Evolutionary conservation across 1,284 basidiomycete genomes (phyloP), one percentile per base, ranked within the genome.

Genomic region (Malassezia furfur): DNA sequence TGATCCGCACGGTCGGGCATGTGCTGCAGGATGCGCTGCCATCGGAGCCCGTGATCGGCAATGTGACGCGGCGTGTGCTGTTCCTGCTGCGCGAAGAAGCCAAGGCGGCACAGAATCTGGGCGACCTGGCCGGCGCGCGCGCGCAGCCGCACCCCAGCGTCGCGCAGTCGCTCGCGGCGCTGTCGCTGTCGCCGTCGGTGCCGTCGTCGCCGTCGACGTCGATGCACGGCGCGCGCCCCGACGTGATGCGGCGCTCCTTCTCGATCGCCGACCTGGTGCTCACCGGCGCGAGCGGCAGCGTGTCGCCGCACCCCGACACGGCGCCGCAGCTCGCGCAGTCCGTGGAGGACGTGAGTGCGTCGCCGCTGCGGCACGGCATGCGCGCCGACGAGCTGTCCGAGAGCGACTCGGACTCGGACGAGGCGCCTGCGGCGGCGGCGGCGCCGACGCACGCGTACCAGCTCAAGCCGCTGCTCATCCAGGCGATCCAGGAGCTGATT

Each of bases 41-140:
- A 10, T 48, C 49, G 9, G 93, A 98, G 74, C 86, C 91, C 68
- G 86, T 89, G 40, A 86, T 94, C 38, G 90, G 89, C 12, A 96
- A 96, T 74, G 93, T 91, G 31, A 85, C 93, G 43, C 83, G 91
- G 34, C 86, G 90, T 65, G 84, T 96, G 36, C 79, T 94, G 32
- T 88, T 91, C 70, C 85, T 94, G 68, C 85, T 96, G 59, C 82
- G 89, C 47, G 93, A 98, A 77, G 93, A 98, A 72, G 74, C 71
- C 6, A 62, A 63, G 25, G 68, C 66, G 3, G 65, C 61, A 54
- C 62, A 43, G 57, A 63, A n/a, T 50, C 48, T 19, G 58, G 54
- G 39, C 25, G 45, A 35, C 10, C 15, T n/a, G 35, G 25, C 19
- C 19, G 50, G 46, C 14, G 19, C 46, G 8, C 8, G n/a, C 9